Evolutionary conservation across 1,284 basidiomycete genomes (phyloP).

Genomic region (Mycosarcoma maydis): DNA sequence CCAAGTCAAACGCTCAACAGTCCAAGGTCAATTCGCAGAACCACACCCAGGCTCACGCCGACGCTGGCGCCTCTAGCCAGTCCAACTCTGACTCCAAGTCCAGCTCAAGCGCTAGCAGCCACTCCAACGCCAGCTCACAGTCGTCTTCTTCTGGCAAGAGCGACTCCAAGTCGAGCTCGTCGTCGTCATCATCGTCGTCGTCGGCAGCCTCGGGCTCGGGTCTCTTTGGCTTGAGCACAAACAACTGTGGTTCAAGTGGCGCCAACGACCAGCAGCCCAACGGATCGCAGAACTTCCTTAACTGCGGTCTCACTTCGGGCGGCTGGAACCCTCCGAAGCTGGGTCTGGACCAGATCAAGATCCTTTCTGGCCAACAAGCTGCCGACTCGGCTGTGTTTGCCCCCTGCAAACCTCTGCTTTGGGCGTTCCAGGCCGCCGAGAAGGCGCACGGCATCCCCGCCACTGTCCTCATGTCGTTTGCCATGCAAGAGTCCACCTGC

Average conservation of each 20-base stretch:
- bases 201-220: constrained; percentile 21
- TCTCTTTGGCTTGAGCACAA: constrained; percentile 33
- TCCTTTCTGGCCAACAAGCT: constrained; percentile 35
- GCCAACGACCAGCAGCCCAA: constrained; percentile 49
- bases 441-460: constrained; percentile 44
- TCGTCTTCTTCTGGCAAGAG: constrained; percentile 12
- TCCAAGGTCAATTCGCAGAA: constrained; percentile 7
- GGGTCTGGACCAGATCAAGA: constrained; percentile 44
- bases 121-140: constrained; percentile 8
- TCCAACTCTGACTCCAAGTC: constrained; percentile 7
- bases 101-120: constrained; percentile 1
- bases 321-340: constrained; percentile 54
- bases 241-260: constrained; percentile 27
- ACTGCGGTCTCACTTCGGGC: constrained; percentile 51
- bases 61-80: constrained; percentile 13
- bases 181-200: constrained; percentile 16
- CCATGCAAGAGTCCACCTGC: constrained; percentile 59
- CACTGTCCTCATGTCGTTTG: constrained; percentile 55
- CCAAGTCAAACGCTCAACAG: constrained; percentile 22
- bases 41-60: constrained; percentile 4
- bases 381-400: constrained; percentile 42
- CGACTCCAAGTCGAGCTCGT: constrained; percentile 17
- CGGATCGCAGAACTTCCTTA: constrained; percentile 53
- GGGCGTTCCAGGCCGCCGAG: constrained; percentile 48
- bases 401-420: constrained; percentile 43